Evolutionary conservation across 257 asterid genomes (phyloP).

Genomic region (Striga asiatica): DNA sequence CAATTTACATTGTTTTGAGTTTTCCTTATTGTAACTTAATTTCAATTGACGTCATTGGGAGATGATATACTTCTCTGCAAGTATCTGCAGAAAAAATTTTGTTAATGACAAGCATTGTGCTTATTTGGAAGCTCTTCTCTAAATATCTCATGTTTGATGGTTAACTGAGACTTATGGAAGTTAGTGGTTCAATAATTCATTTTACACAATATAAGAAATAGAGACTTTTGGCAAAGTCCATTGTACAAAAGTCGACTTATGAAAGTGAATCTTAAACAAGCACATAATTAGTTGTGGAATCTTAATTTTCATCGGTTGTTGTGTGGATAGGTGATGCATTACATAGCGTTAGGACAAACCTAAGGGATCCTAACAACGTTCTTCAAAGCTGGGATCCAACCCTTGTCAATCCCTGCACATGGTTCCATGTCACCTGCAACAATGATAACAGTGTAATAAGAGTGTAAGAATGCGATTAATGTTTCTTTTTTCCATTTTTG

Average conservation of each 20-base stretch:
- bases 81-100: not conserved
- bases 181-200: too few species aligned
- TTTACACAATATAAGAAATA: too few species aligned
- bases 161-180: too few species aligned
- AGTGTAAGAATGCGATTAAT: constrained; percentile 53
- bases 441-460: constrained; percentile 92
- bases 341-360: constrained; percentile 66
- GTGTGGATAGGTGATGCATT: constrained; percentile 77
- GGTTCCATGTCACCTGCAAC: constrained; percentile 99
- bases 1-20: not conserved
- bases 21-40: not conserved
- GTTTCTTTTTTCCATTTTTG: not conserved
- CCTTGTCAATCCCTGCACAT: constrained; percentile 96
- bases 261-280: too few species aligned
- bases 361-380: constrained; percentile 87
- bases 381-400: constrained; percentile 99
- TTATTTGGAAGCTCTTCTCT: too few species aligned
- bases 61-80: not conserved
- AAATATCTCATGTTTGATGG: too few species aligned
- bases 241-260: too few species aligned
- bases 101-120: too few species aligned
- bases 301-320: constrained; percentile 4
- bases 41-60: constrained; percentile 2
- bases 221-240: too few species aligned
- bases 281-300: constrained; percentile 4